A percentile compares a stretch with the other conserved stretches of the same genome.
Evolutionary conservation across 2,329 filamentous ascomycete species (phyloP).

Genomic region (Fonsecaea erecta): DNA sequence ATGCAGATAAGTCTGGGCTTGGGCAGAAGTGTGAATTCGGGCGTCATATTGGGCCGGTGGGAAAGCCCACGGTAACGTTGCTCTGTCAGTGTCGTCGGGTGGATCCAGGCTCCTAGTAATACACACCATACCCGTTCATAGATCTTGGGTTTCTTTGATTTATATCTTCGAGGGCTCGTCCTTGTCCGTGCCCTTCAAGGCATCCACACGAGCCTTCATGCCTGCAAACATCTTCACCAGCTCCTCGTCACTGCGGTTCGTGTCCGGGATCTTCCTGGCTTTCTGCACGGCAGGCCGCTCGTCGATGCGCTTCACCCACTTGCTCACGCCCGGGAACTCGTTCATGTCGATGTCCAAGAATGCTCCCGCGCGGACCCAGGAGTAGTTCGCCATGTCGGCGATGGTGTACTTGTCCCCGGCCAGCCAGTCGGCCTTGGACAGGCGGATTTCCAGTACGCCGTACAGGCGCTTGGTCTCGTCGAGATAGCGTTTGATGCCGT

Average conservation of each 20-base stretch:
- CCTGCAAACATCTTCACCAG: constrained; percentile 15
- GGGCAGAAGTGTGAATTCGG: not conserved
- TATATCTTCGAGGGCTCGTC: constrained; percentile 15
- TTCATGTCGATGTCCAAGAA: constrained; percentile 41
- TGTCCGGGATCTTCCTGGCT: constrained; percentile 23
- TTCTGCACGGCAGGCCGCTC: constrained; percentile 41
- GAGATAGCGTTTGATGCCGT: constrained; percentile 54
- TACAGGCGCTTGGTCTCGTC: constrained; percentile 56
- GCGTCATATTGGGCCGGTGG: not conserved
- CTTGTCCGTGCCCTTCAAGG: constrained; percentile 29
- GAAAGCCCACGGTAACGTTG: not conserved
- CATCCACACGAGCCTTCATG: constrained; percentile 26
- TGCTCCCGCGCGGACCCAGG: constrained; percentile 46
- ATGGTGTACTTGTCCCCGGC: constrained; percentile 55
- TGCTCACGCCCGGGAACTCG: constrained; percentile 43
- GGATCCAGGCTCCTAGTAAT: not conserved
- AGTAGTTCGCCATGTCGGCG: constrained; percentile 53
- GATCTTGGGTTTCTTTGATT: not conserved
- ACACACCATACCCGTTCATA: too few species aligned
- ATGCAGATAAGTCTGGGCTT: too few species aligned
- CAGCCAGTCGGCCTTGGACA: constrained; percentile 50
- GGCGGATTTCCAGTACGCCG: constrained; percentile 51
- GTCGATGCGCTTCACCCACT: constrained; percentile 41
- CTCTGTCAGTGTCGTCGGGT: not conserved
- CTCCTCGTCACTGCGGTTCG: constrained; percentile 13